Evolutionary conservation across 352 stramenopile species (phyloP), one percentile per base, ranked within the genome.

Genomic region (Halophytophthora polymorphica): DNA sequence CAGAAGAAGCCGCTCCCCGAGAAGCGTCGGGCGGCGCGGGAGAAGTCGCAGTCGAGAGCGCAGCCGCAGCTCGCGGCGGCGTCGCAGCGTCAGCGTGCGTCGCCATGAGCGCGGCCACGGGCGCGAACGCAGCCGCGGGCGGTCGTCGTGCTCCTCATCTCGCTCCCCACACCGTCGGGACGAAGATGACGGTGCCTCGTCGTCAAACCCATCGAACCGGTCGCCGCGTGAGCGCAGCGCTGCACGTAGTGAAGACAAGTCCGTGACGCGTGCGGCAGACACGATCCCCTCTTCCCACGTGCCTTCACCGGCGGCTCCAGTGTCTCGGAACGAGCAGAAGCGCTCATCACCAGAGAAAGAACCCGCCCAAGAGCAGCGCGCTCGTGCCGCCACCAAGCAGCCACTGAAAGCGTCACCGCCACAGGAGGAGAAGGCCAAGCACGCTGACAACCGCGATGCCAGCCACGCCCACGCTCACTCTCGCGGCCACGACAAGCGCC

Each of bases 191-290:
- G 18, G 17, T 13, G 42, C 44, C 43, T 51, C 18, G 14, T 18
- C 12, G 19, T 69, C 52, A 7, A 31, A 31, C 25, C 53, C 34
- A 28, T 65, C 60, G 4, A 19, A 23, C 15, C 48, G 31, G 3
- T 73, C 64, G 33, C 50, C 64, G 21, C 46, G 50, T 49, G 52
- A 25, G 43, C 60, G 42, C 35, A 69, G 51, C 46, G 50, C 21
- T 21, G 62, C 21, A 28, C 45, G 23, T 17, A 41, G 49, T 22
- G 47, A 45, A 11, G 50, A 60, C 38, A 59, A 46, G 19, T n/a
- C 36, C 23, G 14, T 33, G 17, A 28, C 63, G 14, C 19, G 28
- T 11, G 22, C 25, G 31, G 19, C 36, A 39, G 15, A 14, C 28
- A 57, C 50, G 28, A 41, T 39, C 14, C 33, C 42, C 15, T 46